Percentiles rank a stretch among this genome's conserved stretches.
phyloP scores from a whole-genome alignment of 2,329 filamentous ascomycete genomes.

The Paracoccidioides brasiliensis region DNA sequence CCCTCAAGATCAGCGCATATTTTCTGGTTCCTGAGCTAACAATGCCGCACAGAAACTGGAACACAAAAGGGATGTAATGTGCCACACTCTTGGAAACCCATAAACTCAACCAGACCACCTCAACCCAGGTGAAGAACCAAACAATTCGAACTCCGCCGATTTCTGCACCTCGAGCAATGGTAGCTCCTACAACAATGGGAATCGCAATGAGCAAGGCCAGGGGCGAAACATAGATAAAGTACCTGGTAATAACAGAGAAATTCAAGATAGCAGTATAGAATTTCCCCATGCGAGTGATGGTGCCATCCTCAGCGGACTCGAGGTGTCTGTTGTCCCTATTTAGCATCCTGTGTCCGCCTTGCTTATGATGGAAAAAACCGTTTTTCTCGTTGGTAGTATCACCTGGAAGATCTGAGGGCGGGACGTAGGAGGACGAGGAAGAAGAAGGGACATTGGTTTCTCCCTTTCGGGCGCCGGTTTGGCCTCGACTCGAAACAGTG shows the following conservation, averaged over 20 bases:
- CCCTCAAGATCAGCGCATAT: constrained; percentile 45
- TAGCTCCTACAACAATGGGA: constrained; percentile 50
- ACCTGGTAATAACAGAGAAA: constrained; percentile 50
- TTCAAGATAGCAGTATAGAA: constrained; percentile 49
- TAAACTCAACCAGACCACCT: constrained; percentile 50
- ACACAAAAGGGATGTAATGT: constrained; percentile 45
- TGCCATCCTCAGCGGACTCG: constrained; percentile 39
- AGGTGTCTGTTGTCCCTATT: constrained; percentile 16
- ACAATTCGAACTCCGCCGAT: constrained; percentile 45
- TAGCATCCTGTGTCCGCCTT: constrained; percentile 24
- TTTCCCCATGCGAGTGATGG: constrained; percentile 45
- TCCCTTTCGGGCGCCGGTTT: constrained; percentile 32
- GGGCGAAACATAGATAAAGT: constrained; percentile 50
- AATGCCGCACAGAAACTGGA: constrained; percentile 49
- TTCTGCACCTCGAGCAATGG: constrained; percentile 32
- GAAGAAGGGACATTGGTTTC: constrained; percentile 15
- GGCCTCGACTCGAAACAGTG: constrained; percentile 38
- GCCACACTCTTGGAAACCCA: constrained; percentile 50
- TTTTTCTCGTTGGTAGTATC: constrained; percentile 22
- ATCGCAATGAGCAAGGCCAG: constrained; percentile 46
- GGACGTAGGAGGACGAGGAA: constrained; percentile 21
- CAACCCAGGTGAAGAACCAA: constrained; percentile 54
- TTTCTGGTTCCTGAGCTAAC: constrained; percentile 53
- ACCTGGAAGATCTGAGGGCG: constrained; percentile 12
- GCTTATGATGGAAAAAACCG: constrained; percentile 13